Conservation (phyloP, 2,329 filamentous ascomycete genomes). For the Microcera coccophila region DNA sequence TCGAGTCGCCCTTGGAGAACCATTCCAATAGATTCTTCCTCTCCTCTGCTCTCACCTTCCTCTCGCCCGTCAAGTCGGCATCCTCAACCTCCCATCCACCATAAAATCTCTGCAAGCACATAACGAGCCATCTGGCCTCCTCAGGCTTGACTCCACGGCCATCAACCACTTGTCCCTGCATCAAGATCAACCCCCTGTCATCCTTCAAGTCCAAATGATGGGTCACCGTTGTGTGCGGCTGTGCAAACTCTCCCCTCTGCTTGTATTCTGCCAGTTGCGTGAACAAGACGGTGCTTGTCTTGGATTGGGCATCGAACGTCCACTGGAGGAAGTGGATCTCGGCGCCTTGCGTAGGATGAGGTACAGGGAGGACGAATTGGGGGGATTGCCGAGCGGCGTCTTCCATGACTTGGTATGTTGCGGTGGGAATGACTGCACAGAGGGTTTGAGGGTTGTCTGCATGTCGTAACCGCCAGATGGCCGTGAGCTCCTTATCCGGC, state of each 20-base stretch:
- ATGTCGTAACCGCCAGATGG: slow-evolving; percentile 87
- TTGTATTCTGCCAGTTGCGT: slow-evolving; percentile 94
- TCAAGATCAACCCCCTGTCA: slow-evolving; percentile 74
- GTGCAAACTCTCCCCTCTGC: slow-evolving; percentile 79
- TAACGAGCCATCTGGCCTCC: slow-evolving; percentile 83
- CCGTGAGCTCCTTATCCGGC: slow-evolving; percentile 75
- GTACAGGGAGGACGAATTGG: slow-evolving; percentile 86
- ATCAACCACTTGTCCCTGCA: slow-evolving; percentile 77
- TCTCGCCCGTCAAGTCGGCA: slow-evolving; percentile 33
- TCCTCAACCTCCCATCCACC: slow-evolving; percentile 55
- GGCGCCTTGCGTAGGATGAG: slow-evolving; percentile 63
- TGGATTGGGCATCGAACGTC: slow-evolving; percentile 70
- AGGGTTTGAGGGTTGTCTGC: slow-evolving; percentile 68
- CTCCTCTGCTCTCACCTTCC: slow-evolving; percentile 55
- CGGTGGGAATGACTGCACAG: slow-evolving; percentile 74
- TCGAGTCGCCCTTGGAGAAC: slow-evolving; percentile 73
- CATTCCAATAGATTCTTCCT: slow-evolving; percentile 71
- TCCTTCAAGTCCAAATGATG: slow-evolving; percentile 79
- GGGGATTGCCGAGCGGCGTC: slow-evolving; percentile 69
- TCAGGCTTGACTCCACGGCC: slow-evolving; percentile 71
- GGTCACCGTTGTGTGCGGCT: slow-evolving; percentile 89
- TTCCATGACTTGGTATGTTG: slow-evolving; percentile 71
- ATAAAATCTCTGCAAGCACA: slow-evolving; percentile 95
- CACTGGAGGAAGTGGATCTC: slow-evolving; percentile 98
- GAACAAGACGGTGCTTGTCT: slow-evolving; percentile 77